A percentile compares a stretch with the other conserved stretches of the same genome.
These are phyloP conservation scores for Kuraishia piskuri DNA, from an alignment of 805 yeast species.

Conservation along the genomic window DNA sequence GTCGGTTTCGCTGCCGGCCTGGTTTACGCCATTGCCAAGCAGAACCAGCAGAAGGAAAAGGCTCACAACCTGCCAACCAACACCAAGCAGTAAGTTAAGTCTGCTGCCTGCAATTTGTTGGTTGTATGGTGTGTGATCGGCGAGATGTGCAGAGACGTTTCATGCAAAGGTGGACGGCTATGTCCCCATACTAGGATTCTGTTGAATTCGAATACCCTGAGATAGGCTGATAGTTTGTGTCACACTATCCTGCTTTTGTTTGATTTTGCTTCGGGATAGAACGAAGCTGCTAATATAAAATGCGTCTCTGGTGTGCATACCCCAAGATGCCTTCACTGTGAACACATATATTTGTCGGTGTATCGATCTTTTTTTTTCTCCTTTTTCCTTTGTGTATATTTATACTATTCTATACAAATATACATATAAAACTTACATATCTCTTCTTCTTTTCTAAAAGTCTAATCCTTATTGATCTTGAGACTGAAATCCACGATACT, in stretches of 20 bases:
- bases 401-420: too few species aligned
- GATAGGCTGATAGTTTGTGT: not conserved
- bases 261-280: not conserved
- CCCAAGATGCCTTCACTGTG: not conserved
- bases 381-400: not conserved
- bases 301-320: not conserved
- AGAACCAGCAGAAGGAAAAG: slow-evolving; percentile 61
- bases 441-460: not conserved
- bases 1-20: slow-evolving; percentile 94
- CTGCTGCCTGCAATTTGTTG: not conserved
- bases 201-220: not conserved
- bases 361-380: not conserved
- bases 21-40: slow-evolving; percentile 92
- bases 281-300: not conserved
- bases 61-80: slow-evolving; percentile 21
- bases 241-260: not conserved
- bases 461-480: slow-evolving; percentile 39
- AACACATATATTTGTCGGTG: not conserved
- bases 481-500: slow-evolving; percentile 76
- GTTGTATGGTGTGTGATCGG: not conserved
- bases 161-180: too few species aligned
- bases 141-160: not conserved
- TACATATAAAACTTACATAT: not conserved
- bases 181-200: not conserved
- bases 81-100: not conserved